Evolutionary conservation across 2,329 filamentous ascomycete genomes (phyloP).

Genomic region (Erysiphe pulchra): DNA sequence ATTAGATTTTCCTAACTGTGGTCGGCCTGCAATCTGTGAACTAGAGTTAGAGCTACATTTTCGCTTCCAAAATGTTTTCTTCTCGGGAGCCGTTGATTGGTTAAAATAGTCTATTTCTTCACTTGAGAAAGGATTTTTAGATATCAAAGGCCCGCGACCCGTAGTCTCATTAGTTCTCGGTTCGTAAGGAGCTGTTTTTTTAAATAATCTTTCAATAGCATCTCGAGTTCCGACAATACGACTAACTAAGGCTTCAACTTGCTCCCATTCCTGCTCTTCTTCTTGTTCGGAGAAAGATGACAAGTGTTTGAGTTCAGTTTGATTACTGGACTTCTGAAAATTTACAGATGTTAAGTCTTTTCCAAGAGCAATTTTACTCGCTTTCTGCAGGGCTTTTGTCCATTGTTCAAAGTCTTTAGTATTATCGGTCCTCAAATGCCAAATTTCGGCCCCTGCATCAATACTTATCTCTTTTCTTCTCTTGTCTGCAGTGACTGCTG

Average conservation of each 20-base stretch:
- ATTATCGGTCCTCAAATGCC: slow-evolving; percentile 71
- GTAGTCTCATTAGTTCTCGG: slow-evolving; percentile 5
- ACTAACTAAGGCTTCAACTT: slow-evolving; percentile 64
- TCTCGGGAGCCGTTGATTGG: slow-evolving; percentile 22
- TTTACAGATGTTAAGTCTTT: slow-evolving; percentile 16
- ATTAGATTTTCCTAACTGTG: slow-evolving; percentile 10
- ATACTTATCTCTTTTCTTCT: slow-evolving; percentile 79
- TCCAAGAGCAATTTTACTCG: slow-evolving; percentile 38
- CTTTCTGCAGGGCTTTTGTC: slow-evolving; percentile 64
- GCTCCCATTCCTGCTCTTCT: slow-evolving; percentile 67
- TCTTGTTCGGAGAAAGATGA: slow-evolving; percentile 13
- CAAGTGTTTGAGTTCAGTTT: slow-evolving; percentile 4
- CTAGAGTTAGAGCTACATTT: slow-evolving; percentile 30
- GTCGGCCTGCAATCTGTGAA: slow-evolving; percentile 7
- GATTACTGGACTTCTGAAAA: slow-evolving; percentile 9
- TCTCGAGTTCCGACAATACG: slow-evolving; percentile 72
- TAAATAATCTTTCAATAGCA: slow-evolving; percentile 62
- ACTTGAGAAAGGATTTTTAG: slow-evolving; percentile 14
- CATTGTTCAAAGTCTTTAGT: slow-evolving; percentile 69
- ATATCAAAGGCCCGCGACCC: slow-evolving; percentile 15
- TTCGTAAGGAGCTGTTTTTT: slow-evolving; percentile 39
- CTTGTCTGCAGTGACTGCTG: slow-evolving; percentile 75
- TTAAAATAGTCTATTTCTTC: slow-evolving; percentile 32
- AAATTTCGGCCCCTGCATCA: slow-evolving; percentile 88
- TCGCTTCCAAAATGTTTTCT: slow-evolving; percentile 72